These are phyloP conservation scores for Mycena kentingensis DNA, from an alignment of 768 basidiomycete species.

Conservation along the genomic window DNA sequence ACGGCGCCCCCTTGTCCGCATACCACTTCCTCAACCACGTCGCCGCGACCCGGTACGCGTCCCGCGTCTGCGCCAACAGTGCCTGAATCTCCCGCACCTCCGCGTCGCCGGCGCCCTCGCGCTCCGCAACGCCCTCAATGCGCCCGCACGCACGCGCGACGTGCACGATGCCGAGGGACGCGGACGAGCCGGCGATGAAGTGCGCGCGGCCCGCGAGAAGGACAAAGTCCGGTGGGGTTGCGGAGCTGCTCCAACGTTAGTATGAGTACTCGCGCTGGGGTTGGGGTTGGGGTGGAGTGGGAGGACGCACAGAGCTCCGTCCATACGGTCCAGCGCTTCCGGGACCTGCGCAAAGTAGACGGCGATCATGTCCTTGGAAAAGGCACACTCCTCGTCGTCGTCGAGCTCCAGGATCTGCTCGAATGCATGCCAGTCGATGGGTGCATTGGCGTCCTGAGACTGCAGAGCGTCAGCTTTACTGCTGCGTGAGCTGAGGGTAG, in stretches of 20 bases:
- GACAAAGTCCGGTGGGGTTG: slow-evolving; percentile 40
- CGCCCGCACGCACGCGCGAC: slow-evolving; percentile 67
- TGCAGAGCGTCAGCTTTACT: slow-evolving; percentile 5
- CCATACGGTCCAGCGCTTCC: slow-evolving; percentile 59
- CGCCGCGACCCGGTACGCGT: slow-evolving; percentile 55
- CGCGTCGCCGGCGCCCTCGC: slow-evolving; percentile 45
- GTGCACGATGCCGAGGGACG: slow-evolving; percentile 63
- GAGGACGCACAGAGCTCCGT: slow-evolving; percentile 53
- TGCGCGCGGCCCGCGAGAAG: slow-evolving; percentile 64
- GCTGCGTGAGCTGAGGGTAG: neutral
- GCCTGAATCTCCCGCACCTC: slow-evolving; percentile 48
- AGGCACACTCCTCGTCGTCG: slow-evolving; percentile 49
- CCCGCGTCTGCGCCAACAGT: slow-evolving; percentile 47
- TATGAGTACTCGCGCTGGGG: neutral
- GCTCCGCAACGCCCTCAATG: slow-evolving; percentile 66
- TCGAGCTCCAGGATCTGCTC: slow-evolving; percentile 73
- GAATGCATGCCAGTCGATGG: slow-evolving; percentile 65
- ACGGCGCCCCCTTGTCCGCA: slow-evolving; percentile 2
- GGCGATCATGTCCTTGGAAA: slow-evolving; percentile 57
- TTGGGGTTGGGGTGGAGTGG: neutral
- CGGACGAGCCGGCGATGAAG: slow-evolving; percentile 80
- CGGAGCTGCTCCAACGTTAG: neutral
- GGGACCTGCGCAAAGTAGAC: slow-evolving; percentile 65
- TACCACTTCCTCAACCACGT: slow-evolving; percentile 43
- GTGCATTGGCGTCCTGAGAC: slow-evolving; percentile 2